Evolutionary conservation across 768 basidiomycete species (phyloP), one percentile per base, ranked within the genome.

Genomic region (Leucosporidium creatinivorum): DNA sequence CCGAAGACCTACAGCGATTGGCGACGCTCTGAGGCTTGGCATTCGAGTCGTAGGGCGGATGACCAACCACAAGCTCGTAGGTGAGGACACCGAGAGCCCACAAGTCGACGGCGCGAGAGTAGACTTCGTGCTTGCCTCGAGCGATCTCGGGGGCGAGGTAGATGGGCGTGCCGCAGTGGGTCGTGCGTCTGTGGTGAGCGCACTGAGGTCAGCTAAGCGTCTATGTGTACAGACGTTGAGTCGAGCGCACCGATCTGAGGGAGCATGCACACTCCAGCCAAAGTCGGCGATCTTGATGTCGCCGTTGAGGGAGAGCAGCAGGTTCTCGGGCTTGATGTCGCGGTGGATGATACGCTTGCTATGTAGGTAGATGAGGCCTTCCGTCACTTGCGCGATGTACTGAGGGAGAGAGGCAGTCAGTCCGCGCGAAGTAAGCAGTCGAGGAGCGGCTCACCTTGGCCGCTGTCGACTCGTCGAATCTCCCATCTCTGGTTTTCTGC

Each of bases 121-220:
- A 82, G 33, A 91, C 91, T 23, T 85, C 82, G 69, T 83, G 87
- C 73, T 93, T 89, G 74, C 88, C 93, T 79, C 92, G 89, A 80
- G 96, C 96, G 59, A 94, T 85, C 76, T 97, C 93, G 3, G 93
- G 93, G 6, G 93, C 94, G 93, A 97, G 96, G 78, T 97, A 96
- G 91, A 94, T 96, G 0, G 93, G 93, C 10, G 93, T 97, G 21
- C 93, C 93, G 56, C 63, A 65, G 59, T 18, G 50, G 47, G 59
- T n/a, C 31, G 33, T 25, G 30, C 33, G 61, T 31, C 75, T 57
- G 26, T 31, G 19, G 15, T 31, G n/a, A 4, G n/a, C 10, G 19
- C 21, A 4, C 25, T 9, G 26, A 25, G 55, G n/a, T 26, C 10
- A 21, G 17, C 63, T 0, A 75, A 75, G 49, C 74, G 44, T 21